These are phyloP conservation scores for Saturnispora ahearnii DNA, from an alignment of 805 yeast genomes.

Conservation along the genomic window DNA sequence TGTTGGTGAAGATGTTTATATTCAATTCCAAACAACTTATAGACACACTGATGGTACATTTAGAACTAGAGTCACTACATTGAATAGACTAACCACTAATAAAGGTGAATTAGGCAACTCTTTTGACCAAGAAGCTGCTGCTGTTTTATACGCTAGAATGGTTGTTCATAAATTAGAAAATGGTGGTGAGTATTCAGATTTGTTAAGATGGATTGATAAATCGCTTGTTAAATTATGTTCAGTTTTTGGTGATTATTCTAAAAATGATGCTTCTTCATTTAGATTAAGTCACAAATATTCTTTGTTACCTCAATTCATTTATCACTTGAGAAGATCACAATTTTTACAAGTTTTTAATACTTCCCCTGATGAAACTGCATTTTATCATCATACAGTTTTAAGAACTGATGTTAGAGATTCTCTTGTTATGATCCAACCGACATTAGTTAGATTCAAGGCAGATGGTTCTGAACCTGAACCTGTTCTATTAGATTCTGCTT, in stretches of 20 bases:
- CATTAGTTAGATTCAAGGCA: conserved; percentile 76
- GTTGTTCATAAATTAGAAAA: conserved; percentile 87
- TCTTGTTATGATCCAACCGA: conserved; percentile 95
- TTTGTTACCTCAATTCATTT: conserved; percentile 90
- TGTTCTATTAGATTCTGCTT: conserved; percentile 85
- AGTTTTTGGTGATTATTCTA: conserved; percentile 86
- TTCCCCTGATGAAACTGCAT: conserved; percentile 98
- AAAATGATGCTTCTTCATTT: conserved; percentile 76
- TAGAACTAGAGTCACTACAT: conserved; percentile 85
- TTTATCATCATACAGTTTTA: conserved; percentile 84
- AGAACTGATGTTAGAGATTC: conserved; percentile 91
- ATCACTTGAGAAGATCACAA: conserved; percentile 92
- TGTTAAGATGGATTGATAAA: conserved; percentile 90
- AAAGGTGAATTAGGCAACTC: conserved; percentile 45
- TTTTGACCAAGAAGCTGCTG: conserved; percentile 99
- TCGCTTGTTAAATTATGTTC: conserved; percentile 84
- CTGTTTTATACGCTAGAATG: conserved; percentile 84
- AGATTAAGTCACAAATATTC: conserved; percentile 76
- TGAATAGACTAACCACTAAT: conserved; percentile 45
- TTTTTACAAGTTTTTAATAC: conserved; percentile 93
- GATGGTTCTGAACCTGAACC: conserved; percentile 80
- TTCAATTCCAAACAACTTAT: conserved; percentile 83
- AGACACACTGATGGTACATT: conserved; percentile 93
- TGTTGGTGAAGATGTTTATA: conserved; percentile 30
- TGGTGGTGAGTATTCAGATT: conserved; percentile 65